Percentiles rank a stretch among this genome's conserved stretches.
Conservation (phyloP, 2,329 filamentous ascomycete species). For the Camillea tinctor region DNA sequence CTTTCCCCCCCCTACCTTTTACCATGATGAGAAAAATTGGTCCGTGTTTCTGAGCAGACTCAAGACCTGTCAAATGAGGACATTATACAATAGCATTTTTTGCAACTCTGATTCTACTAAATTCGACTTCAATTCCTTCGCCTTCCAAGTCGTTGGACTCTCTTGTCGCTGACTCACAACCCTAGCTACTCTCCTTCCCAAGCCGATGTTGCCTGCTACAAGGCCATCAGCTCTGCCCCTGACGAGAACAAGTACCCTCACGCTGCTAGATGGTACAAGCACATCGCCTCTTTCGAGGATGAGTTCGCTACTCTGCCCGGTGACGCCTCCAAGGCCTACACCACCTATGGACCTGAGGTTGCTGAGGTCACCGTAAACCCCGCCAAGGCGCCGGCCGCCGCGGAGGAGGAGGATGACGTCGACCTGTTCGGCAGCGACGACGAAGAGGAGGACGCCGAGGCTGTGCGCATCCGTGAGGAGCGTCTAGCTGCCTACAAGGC, state of each 20-base stretch:
- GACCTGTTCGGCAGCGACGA: constrained; percentile 93
- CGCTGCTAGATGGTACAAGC: constrained; percentile 98
- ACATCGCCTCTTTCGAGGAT: constrained; percentile 88
- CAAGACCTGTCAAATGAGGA: constrained; percentile 66
- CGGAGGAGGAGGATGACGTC: constrained; percentile 80
- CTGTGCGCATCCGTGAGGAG: constrained; percentile 79
- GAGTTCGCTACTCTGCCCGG: constrained; percentile 90
- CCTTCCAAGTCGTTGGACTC: not conserved
- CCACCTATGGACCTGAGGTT: constrained; percentile 85
- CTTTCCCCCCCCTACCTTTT: constrained; percentile 25
- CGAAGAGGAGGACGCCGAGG: constrained; percentile 91
- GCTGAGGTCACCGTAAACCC: constrained; percentile 78
- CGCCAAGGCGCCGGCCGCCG: constrained; percentile 72
- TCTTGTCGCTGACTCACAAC: constrained; percentile 18
- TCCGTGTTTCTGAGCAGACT: constrained; percentile 80
- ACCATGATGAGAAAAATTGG: constrained; percentile 72
- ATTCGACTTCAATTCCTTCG: constrained; percentile 2
- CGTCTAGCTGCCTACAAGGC: constrained; percentile 89
- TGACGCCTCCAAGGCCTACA: constrained; percentile 85
- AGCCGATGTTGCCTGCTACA: constrained; percentile 95
- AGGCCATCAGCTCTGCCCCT: constrained; percentile 75
- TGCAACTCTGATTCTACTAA: constrained; percentile 35
- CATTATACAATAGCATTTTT: constrained; percentile 35
- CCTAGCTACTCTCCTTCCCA: constrained; percentile 70
- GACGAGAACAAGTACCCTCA: constrained; percentile 86